phyloP scores from a whole-genome alignment of 2,329 filamentous ascomycete species.

The Colletotrichum sp. region DNA sequence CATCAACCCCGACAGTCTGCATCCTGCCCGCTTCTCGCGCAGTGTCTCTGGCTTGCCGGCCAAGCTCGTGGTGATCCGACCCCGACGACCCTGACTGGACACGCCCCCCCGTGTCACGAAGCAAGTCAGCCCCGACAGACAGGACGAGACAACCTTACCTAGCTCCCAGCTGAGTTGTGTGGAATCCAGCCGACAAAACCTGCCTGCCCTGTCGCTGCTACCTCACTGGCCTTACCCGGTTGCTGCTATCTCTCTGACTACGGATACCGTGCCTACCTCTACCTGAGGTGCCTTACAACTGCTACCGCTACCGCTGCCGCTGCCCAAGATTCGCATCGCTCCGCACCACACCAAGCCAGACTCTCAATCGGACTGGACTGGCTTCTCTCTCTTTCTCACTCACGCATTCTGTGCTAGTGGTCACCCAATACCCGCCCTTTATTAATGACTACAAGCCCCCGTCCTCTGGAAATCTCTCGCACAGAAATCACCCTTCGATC shows the following conservation, averaged over 20 bases:
- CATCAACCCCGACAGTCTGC: not conserved
- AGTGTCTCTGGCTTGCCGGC: not conserved
- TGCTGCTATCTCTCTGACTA: not conserved
- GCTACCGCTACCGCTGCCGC: not conserved
- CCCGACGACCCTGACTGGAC: not conserved
- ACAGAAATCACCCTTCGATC: not conserved
- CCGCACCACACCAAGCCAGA: not conserved
- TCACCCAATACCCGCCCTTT: not conserved
- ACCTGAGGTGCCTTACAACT: not conserved
- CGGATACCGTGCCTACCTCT: not conserved
- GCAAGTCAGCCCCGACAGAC: not conserved
- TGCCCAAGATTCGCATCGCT: not conserved
- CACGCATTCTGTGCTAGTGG: not conserved
- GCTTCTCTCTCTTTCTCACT: not conserved
- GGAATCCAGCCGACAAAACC: not conserved
- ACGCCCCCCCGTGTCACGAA: not conserved
- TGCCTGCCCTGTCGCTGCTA: not conserved
- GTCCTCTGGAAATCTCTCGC: not conserved
- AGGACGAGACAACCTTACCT: not conserved
- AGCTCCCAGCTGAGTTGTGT: not conserved
- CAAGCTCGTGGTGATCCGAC: not conserved
- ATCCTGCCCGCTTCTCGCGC: not conserved
- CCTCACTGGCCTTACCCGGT: not conserved
- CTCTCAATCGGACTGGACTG: not conserved
- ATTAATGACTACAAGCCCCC: conserved; percentile 9